Evolutionary conservation across 495 filamentous ascomycete species (phyloP), one percentile per base, ranked within the genome.

Genomic region (Penicillium canescens): DNA sequence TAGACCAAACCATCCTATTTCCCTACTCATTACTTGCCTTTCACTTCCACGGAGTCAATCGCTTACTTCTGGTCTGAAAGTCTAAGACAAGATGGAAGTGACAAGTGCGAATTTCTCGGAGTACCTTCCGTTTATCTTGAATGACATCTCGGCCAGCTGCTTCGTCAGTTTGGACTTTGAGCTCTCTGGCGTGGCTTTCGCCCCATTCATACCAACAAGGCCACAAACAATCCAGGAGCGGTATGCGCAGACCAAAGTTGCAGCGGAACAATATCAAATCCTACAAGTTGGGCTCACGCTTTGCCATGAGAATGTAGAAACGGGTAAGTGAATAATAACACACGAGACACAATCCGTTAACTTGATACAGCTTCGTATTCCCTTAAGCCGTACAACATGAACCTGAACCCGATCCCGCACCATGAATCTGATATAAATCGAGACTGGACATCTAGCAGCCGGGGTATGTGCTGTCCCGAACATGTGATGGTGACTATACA

Each of bases 91-190:
- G 9, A 93, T 94, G 89, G 87, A 92, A 35, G 61, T 93, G 50
- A 74, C 80, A 49, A 59, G 59, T 9, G 44, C 55, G 12, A 79
- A 77, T 9, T 92, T 89, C 62, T 66, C 68, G 34, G 65, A 67
- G 36, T 64, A 78, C 13, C 70, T 93, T 3, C 79, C 87, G 0
- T 65, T 67, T 14, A 77, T 93, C 16, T 64, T 92, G 6, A 60
- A 78, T 8, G 74, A 79, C 14, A 81, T 93, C 31, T 57, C 69
- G 14, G 70, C 79, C 14, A 78, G 87, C 18, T 73, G 76, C 23
- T 92, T 90, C 60, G 84, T 94, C 3, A 65, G 86, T 1, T 63
- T 94, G 36, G 91, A 94, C 58, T 72, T 92, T 20, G 91, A 96
- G 64, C 80, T 94, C 56, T 89, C 85, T 4, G 90, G 90, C 0